Evolutionary conservation across 768 basidiomycete genomes (phyloP).

Genomic region (Daedalea quercina): DNA sequence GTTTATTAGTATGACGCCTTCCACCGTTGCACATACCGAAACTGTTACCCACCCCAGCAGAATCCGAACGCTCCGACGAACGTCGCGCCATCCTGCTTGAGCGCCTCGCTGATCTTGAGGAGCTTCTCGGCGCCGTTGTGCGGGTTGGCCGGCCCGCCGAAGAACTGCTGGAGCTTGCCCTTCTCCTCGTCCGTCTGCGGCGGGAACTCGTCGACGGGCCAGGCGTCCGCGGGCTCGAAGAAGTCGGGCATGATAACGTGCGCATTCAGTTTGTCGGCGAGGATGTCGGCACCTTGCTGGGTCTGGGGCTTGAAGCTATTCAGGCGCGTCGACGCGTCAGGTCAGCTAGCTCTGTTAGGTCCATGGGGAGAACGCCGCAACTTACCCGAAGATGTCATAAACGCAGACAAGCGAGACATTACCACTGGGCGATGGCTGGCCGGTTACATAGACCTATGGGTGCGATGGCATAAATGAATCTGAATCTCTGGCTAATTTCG

Average conservation of each 20-base stretch:
- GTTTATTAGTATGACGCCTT: neutral
- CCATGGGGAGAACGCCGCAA: no score
- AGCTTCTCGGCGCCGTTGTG: conserved; percentile 33
- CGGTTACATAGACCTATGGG: conserved; percentile 40
- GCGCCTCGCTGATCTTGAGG: conserved; percentile 30
- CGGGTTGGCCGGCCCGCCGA: conserved; percentile 45
- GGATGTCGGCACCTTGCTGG: conserved; percentile 58
- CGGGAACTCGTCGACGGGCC: conserved; percentile 43
- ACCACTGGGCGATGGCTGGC: conserved; percentile 31
- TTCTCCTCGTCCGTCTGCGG: conserved; percentile 48
- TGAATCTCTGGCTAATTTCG: no score
- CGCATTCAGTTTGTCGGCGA: conserved; percentile 43
- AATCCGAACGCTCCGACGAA: conserved; percentile 46
- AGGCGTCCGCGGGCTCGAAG: conserved; percentile 47
- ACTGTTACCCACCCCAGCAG: conserved; percentile 43
- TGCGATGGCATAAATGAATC: no score
- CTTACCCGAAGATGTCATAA: conserved; percentile 60
- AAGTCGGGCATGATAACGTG: conserved; percentile 65
- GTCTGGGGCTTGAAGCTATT: conserved; percentile 55
- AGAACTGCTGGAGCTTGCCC: conserved; percentile 48
- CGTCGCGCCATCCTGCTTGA: conserved; percentile 37
- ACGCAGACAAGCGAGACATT: conserved; percentile 50
- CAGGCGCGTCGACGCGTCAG: no score
- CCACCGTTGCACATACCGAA: no score
- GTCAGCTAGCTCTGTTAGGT: no score